Evolutionary conservation across 116 monocot genomes (phyloP).

Genomic region (Dioscorea cayenensis): DNA sequence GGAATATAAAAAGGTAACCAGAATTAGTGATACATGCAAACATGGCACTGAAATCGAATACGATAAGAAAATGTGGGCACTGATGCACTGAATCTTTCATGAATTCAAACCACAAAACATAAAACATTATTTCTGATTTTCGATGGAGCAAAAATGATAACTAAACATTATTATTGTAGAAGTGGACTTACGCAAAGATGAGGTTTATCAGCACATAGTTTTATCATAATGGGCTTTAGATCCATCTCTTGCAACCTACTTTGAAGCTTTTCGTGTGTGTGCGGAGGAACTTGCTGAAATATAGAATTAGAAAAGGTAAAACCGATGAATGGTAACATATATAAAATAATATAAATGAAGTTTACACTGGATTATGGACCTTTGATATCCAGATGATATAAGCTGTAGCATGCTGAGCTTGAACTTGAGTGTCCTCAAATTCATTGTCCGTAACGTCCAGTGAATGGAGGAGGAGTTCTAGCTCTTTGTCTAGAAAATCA

Average conservation of each 20-base stretch:
- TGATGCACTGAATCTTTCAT: too few species aligned
- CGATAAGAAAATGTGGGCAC: too few species aligned
- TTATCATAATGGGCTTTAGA: constrained; percentile 27
- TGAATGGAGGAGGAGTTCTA: constrained; percentile 30
- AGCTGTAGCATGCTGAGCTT: constrained; percentile 44
- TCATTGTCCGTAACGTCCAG: constrained; percentile 28
- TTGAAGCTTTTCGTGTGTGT: constrained; percentile 3
- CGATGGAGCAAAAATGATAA: too few species aligned
- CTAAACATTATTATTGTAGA: too few species aligned
- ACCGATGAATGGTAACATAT: not conserved
- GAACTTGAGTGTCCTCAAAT: constrained; percentile 41
- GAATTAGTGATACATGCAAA: too few species aligned
- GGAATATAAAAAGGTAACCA: too few species aligned
- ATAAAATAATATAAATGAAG: not conserved
- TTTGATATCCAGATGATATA: constrained; percentile 68
- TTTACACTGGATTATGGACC: constrained; percentile 16
- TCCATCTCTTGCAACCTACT: constrained; percentile 22
- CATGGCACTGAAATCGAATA: too few species aligned
- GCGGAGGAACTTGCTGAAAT: constrained; percentile 16
- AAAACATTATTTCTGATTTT: too few species aligned
- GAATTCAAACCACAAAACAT: too few species aligned
- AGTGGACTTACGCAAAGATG: constrained; percentile 25
- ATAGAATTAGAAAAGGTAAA: not conserved
- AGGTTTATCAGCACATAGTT: constrained; percentile 24
- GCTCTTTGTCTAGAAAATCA: constrained; percentile 43